These are phyloP conservation scores for Irpex sp. DNA, from an alignment of 1,284 basidiomycete genomes.

Conservation along the genomic window DNA sequence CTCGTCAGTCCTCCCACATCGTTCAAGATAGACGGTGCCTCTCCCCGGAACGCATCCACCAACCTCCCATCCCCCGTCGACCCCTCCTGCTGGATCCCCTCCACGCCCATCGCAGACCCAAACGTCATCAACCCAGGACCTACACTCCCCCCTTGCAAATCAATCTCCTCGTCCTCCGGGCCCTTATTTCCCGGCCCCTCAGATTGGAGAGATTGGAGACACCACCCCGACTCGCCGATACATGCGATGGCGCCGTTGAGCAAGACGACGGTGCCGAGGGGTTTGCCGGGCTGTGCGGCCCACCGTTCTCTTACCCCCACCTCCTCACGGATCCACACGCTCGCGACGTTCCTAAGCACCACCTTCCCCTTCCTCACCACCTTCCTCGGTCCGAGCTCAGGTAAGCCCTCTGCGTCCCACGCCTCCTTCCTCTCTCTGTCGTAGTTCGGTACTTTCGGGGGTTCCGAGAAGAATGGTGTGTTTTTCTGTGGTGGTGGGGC, in stretches of 20 bases:
- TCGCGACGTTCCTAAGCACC: constrained; percentile 55
- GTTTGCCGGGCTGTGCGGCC: constrained; percentile 3
- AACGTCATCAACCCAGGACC: constrained; percentile 53
- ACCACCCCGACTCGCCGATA: constrained; percentile 26
- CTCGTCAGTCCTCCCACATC: constrained; percentile 33
- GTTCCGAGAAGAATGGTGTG: constrained; percentile 47
- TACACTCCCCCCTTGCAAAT: constrained; percentile 37
- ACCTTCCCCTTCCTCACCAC: constrained; percentile 33
- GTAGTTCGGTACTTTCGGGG: constrained; percentile 55
- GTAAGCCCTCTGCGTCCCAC: constrained; percentile 61
- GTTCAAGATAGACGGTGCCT: constrained; percentile 26
- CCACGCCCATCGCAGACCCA: constrained; percentile 54
- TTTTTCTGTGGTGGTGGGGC: no score
- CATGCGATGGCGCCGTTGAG: constrained; percentile 38
- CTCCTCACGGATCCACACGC: constrained; percentile 31
- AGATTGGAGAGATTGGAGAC: no score
- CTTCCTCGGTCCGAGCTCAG: constrained; percentile 42
- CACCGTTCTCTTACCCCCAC: constrained; percentile 17
- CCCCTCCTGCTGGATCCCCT: constrained; percentile 54
- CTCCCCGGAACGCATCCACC: constrained; percentile 25
- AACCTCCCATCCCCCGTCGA: constrained; percentile 61
- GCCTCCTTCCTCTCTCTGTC: constrained; percentile 47
- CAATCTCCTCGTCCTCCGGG: constrained; percentile 22
- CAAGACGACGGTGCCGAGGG: constrained; percentile 30
- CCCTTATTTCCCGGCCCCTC: constrained; percentile 32